Base-by-base conservation (phyloP, 768 basidiomycete species). In the Hydnomerulius pinastri region DNA sequence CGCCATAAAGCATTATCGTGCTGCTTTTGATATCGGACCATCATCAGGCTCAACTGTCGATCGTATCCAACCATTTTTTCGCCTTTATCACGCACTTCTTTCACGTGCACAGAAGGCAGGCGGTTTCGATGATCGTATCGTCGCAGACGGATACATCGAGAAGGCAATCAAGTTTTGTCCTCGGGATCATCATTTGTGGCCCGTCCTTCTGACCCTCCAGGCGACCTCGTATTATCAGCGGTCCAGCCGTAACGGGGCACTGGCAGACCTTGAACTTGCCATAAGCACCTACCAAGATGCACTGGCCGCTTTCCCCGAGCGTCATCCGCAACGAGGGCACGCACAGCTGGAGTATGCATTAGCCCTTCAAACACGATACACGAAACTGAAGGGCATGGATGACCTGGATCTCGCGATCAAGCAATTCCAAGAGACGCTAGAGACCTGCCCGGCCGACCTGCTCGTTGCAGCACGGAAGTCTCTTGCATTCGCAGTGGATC, bases 321-420 rank as follows among this genome's bases (percentile, higher is more conserved):
- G 4, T 23, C 45, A 63, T 44, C 50, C 60, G n/a, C 53, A 61
- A 27, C 56, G 49, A 18, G 2, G 17, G 4, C 30, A 43, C 23
- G 7, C 55, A 3, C 29, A 66, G 12, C 45, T 53, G 37, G 53
- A 57, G 23, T 66, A 66, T n/a, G 63, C 46, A 28, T 53, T 35
- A 17, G 33, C 45, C 1, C 57, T 69, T 37, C 43, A 50, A 20
- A 42, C 12, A 12, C 53, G 50, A 36, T 62, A 56, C 46, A 51
- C 43, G 38, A 48, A 28, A 15, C 33, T 51, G 9, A 20, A 56
- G 4, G 43, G 59, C 15, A 46, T 53, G 23, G 48, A 13, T 4
- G 68, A 64, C 36, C 49, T 69, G 7, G 38, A 58, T 15, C 51
- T 59, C 41, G 59, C 57, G 18, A 57, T 59, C 25, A 33, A 42